These are phyloP conservation scores for Verticillium nonalfalfae DNA, from an alignment of 2,329 filamentous ascomycete species.

Conservation along the genomic window DNA sequence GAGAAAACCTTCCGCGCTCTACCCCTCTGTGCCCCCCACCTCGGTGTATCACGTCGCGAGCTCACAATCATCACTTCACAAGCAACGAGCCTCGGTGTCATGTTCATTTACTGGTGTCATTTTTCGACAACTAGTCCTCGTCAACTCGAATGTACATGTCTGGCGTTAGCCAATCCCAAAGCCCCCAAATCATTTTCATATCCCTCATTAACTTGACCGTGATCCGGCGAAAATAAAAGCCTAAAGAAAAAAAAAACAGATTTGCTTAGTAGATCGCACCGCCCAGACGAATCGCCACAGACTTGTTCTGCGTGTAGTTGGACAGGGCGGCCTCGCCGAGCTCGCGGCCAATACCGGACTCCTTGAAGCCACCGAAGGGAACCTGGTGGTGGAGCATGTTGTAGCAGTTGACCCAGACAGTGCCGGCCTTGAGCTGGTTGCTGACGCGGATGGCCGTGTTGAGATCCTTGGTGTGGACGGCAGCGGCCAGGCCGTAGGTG, in stretches of 20 bases:
- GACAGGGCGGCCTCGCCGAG: slow-evolving; percentile 60
- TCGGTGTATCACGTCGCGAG: not conserved
- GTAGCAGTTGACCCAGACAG: slow-evolving; percentile 55
- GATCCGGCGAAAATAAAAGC: not conserved
- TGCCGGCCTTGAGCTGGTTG: slow-evolving; percentile 68
- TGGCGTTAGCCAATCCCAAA: slow-evolving; percentile 4
- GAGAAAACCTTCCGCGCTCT: not conserved
- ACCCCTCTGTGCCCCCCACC: not conserved
- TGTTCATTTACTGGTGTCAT: not conserved
- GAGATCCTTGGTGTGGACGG: slow-evolving; percentile 75
- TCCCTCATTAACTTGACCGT: not conserved
- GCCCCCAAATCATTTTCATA: slow-evolving; percentile 5
- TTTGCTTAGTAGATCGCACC: slow-evolving; percentile 31
- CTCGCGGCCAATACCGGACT: slow-evolving; percentile 73
- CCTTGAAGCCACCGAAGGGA: slow-evolving; percentile 70
- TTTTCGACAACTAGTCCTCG: slow-evolving; percentile 3
- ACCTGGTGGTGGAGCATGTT: slow-evolving; percentile 66
- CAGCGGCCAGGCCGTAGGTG: slow-evolving; percentile 76
- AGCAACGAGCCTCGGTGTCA: not conserved
- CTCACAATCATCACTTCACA: too few species aligned
- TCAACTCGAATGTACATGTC: slow-evolving; percentile 11
- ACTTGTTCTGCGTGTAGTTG: slow-evolving; percentile 66
- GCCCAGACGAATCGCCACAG: slow-evolving; percentile 49
- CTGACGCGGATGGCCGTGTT: slow-evolving; percentile 77
- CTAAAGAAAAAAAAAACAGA: not conserved